Evolutionary conservation across 108 stramenopile genomes (phyloP).

Genomic region (Bacterosira constricta): DNA sequence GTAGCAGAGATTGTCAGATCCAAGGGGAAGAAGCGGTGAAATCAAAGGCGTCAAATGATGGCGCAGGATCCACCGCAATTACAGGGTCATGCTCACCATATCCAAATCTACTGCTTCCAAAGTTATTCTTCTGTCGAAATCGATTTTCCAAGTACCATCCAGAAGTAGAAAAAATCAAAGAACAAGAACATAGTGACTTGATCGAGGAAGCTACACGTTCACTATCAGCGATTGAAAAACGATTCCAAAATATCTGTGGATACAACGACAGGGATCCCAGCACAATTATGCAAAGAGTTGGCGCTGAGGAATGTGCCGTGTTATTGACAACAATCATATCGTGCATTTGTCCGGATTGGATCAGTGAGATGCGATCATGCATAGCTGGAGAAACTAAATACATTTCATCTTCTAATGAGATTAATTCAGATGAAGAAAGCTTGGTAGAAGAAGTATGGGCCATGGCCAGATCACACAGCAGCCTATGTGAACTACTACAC

Average conservation of each 20-base stretch:
- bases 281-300: not conserved
- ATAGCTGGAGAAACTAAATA: not conserved
- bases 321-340: slow-evolving; percentile 28
- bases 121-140: slow-evolving; percentile 49
- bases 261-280: not conserved
- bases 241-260: slow-evolving; percentile 10
- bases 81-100: not conserved
- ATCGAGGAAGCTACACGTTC: slow-evolving; percentile 11
- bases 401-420: not conserved
- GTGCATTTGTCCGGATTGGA: slow-evolving; percentile 15
- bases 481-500: not conserved
- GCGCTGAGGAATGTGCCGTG: slow-evolving; percentile 43
- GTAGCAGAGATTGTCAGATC: slow-evolving; percentile 30
- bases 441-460: slow-evolving; percentile 48
- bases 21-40: slow-evolving; percentile 14
- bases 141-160: slow-evolving; percentile 13
- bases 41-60: not conserved
- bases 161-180: not conserved
- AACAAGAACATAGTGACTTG: not conserved
- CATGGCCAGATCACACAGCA: slow-evolving; percentile 35
- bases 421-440: slow-evolving; percentile 34
- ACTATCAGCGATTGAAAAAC: slow-evolving; percentile 13
- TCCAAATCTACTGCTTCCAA: slow-evolving; percentile 13
- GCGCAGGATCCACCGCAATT: not conserved
- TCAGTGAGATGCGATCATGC: not conserved